Percentiles rank a stretch among this genome's conserved stretches.
Conservation (phyloP, 176 grass and related monocot species). For the Melocanna baccifera region DNA sequence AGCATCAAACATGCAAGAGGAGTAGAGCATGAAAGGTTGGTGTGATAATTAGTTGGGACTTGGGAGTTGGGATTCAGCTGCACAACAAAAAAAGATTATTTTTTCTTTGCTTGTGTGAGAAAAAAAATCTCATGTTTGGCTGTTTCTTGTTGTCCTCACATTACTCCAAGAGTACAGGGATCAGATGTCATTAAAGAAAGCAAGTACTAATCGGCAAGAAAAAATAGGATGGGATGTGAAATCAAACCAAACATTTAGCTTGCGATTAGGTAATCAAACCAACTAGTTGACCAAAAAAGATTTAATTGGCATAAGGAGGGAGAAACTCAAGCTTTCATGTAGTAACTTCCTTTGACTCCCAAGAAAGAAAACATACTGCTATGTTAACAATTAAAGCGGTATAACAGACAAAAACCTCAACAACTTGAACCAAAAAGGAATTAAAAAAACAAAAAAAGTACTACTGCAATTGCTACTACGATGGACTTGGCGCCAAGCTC, state of each 20-base stretch:
- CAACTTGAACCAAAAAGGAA: not conserved
- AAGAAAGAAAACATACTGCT: not conserved
- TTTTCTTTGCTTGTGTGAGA: not conserved
- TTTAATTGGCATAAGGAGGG: not conserved
- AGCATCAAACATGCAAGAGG: not conserved
- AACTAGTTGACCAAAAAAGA: not conserved
- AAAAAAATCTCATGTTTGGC: slow-evolving; percentile 18
- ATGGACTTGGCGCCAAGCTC: not conserved
- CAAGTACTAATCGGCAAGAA: not conserved
- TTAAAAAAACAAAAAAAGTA: not conserved
- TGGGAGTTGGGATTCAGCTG: not conserved
- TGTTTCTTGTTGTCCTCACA: slow-evolving; percentile 36
- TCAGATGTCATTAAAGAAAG: slow-evolving; percentile 31
- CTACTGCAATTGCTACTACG: not conserved
- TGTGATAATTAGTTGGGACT: not conserved
- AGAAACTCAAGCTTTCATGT: not conserved
- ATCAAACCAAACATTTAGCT: slow-evolving; percentile 23
- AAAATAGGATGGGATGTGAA: not conserved
- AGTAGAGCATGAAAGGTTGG: not conserved
- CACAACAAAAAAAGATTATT: not conserved
- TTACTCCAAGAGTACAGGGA: slow-evolving; percentile 22
- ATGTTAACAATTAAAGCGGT: not conserved
- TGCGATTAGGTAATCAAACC: not conserved
- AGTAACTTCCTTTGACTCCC: not conserved
- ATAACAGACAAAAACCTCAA: not conserved